Evolutionary conservation across 352 stramenopile species (phyloP), one percentile per base, ranked within the genome.

Genomic region (Pythium sp.): DNA sequence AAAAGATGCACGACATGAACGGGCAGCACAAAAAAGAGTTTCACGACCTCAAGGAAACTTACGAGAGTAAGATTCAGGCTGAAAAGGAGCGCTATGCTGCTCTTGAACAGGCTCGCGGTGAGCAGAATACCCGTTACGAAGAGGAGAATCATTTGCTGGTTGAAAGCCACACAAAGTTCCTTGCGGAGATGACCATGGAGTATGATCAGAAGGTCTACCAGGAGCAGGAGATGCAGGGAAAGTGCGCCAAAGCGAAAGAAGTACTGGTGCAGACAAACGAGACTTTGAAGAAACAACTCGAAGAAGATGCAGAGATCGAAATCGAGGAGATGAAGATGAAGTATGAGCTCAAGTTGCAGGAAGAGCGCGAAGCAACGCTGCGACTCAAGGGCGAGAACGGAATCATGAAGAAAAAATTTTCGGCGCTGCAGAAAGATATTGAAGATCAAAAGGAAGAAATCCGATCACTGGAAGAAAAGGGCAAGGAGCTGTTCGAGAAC

Each of bases 321-420:
- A 93, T 98, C 22, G 89, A 98, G 58, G 91, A 97, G 41, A 73
- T 98, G 32, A 96, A 97, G 43, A 87, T 84, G 56, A 93, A 87
- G 60, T 98, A 97, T 67, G 93, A 98, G 65, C 73, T 87, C 7
- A 97, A 98, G 71, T 74, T 98, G 30, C 77, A 89, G 22, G 87
- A 91, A 30, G 90, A 98, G 58, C 80, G 90, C 0, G 91, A 98
- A 70, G 89, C 91, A 4, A 98, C 92, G 22, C 73, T 98, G 57
- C 89, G 92, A 3, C 89, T 97, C n/a, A 98, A 98, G 72, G 92
- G 93, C 18, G 95, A 98, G 71, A 98, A 98, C 64, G 94, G 93
- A 6, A 98, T 98, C 71, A 98, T 98, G 92, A 97, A 96, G 72
- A 98, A 98, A 72, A 98, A 98, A 70, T 98, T 98, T 56, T 95